A percentile compares a stretch with the other conserved stretches of the same genome.
These are phyloP conservation scores for Cinchona pubescens DNA, from an alignment of 257 asterid genomes.

Conservation along the genomic window DNA sequence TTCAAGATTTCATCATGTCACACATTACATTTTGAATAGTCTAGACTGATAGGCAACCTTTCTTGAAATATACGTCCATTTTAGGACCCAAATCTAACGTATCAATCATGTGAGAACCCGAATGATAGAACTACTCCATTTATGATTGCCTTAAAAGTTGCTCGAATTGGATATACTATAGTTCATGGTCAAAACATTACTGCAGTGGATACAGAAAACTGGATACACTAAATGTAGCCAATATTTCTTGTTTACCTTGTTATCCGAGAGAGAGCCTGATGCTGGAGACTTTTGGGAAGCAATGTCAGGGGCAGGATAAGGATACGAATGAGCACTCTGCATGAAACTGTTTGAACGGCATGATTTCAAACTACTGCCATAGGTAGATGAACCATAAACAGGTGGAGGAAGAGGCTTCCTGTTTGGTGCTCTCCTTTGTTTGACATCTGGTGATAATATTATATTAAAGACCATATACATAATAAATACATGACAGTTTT, in stretches of 20 bases:
- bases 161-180: no score
- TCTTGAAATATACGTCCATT: no score
- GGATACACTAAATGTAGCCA: background rate
- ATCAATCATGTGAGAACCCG: background rate
- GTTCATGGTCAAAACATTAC: background rate
- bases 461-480: background rate
- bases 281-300: slow-evolving; percentile 24
- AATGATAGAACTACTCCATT: background rate
- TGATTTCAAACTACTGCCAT: slow-evolving; percentile 38
- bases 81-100: background rate
- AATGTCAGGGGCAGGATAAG: slow-evolving; percentile 24
- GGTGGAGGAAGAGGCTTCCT: slow-evolving; percentile 89
- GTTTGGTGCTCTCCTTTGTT: slow-evolving; percentile 49
- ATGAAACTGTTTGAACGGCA: slow-evolving; percentile 41
- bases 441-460: slow-evolving; percentile 34
- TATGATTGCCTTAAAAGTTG: no score
- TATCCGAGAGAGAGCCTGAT: slow-evolving; percentile 38
- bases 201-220: background rate
- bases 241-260: slow-evolving; percentile 33
- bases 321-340: slow-evolving; percentile 50
- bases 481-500: background rate
- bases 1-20: no score
- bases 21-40: no score
- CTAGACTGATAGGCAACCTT: no score
- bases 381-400: slow-evolving; percentile 47